Conservation (phyloP, 2,329 filamentous ascomycete species). For the Botrytis galanthina region DNA sequence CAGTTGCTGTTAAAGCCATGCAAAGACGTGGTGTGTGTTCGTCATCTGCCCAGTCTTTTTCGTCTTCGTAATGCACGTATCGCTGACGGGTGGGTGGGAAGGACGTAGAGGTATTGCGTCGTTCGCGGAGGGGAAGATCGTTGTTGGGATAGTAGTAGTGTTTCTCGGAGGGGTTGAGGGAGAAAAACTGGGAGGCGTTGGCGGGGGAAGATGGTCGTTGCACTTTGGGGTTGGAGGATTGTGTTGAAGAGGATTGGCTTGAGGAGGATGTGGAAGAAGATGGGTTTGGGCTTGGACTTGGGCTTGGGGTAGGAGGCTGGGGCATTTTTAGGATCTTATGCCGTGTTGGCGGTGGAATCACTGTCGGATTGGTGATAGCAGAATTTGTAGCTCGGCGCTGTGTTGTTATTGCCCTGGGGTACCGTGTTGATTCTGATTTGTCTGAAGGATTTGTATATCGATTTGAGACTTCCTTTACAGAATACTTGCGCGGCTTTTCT, state of each 20-base stretch:
- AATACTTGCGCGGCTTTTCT: not conserved
- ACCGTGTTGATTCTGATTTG: too few species aligned
- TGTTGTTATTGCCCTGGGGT: too few species aligned
- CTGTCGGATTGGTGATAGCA: not conserved
- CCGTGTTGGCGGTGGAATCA: not conserved
- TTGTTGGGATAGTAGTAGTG: slow-evolving; percentile 1
- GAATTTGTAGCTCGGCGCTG: not conserved
- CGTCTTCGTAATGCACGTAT: slow-evolving; percentile 6
- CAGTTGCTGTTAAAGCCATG: not conserved
- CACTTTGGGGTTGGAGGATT: not conserved
- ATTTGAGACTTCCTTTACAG: not conserved
- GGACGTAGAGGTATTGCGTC: not conserved
- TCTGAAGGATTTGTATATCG: not conserved
- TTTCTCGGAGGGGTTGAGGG: not conserved
- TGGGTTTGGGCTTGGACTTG: not conserved
- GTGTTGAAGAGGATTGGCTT: not conserved
- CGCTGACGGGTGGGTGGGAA: not conserved
- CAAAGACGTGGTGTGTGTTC: not conserved
- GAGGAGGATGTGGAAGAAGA: not conserved
- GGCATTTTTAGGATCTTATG: not conserved
- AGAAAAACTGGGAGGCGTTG: not conserved
- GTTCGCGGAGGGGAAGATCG: not conserved
- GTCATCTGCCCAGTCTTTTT: not conserved
- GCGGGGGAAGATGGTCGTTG: not conserved
- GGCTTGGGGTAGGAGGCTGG: not conserved